Evolutionary conservation across 139 green algal species (phyloP).

Genomic region (Chlamydomonas incerta): DNA sequence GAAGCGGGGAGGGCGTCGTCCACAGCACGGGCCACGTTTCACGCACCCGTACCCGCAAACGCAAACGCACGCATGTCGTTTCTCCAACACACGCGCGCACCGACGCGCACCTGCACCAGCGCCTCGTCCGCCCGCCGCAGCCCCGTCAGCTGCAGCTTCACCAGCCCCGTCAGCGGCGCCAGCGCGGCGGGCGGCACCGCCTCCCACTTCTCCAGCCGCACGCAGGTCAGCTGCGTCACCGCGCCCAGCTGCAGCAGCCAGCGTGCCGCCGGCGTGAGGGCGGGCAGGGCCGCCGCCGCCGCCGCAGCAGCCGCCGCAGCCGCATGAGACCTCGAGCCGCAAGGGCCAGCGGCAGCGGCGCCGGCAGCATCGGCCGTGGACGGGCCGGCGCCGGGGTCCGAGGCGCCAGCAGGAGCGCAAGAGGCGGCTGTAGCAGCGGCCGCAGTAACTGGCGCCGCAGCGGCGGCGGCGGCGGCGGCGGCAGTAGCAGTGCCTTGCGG

Average conservation of each 20-base stretch:
- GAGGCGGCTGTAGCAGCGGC: too few species aligned
- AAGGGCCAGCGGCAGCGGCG: too few species aligned
- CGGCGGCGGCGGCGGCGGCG: neutral
- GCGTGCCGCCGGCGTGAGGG: neutral
- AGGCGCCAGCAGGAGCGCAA: too few species aligned
- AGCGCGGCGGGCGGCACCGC: constrained; percentile 5
- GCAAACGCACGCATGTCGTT: too few species aligned
- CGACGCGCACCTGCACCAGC: neutral
- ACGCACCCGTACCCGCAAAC: too few species aligned
- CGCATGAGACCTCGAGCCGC: too few species aligned
- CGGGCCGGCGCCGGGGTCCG: neutral
- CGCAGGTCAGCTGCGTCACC: constrained; percentile 13
- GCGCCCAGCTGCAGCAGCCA: constrained; percentile 22
- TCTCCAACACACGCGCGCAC: neutral
- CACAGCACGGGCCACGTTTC: too few species aligned
- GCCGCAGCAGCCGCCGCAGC: neutral
- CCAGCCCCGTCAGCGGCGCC: constrained; percentile 15
- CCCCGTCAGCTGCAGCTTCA: constrained; percentile 2
- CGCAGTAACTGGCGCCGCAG: neutral
- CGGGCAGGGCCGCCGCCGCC: neutral
- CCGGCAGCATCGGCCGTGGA: too few species aligned
- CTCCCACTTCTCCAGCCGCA: constrained; percentile 14
- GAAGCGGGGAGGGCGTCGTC: too few species aligned
- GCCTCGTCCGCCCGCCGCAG: neutral
- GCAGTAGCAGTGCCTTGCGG: too few species aligned